phyloP scores from a whole-genome alignment of 345 rosid genomes.

The Rhodamnia rubescens region DNA sequence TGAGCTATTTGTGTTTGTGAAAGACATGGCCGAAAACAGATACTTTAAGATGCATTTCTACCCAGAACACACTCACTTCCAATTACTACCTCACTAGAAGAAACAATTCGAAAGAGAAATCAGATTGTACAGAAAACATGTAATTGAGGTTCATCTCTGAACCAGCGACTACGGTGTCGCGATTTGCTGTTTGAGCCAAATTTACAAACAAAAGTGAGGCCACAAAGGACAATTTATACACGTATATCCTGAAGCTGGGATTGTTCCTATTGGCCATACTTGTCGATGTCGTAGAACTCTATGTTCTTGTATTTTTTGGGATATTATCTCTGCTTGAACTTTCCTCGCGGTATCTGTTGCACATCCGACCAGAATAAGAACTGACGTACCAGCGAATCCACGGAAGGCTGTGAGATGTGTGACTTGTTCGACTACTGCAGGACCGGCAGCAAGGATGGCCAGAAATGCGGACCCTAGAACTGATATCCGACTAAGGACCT shows the following conservation, averaged over 20 bases:
- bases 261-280: constrained; percentile 11
- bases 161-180: background rate
- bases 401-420: constrained; percentile 95
- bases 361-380: constrained; percentile 98
- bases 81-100: background rate
- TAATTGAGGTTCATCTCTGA: background rate
- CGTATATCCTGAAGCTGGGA: background rate
- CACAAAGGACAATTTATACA: background rate
- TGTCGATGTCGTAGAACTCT: constrained; percentile 75
- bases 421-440: constrained; percentile 73
- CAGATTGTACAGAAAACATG: background rate
- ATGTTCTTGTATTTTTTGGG: constrained; percentile 95
- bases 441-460: constrained; percentile 97
- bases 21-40: background rate
- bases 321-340: constrained; percentile 91
- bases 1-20: background rate
- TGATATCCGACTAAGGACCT: constrained; percentile 96
- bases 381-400: constrained; percentile 97
- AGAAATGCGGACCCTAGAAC: constrained; percentile 82
- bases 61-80: background rate
- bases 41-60: background rate
- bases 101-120: background rate
- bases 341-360: constrained; percentile 96
- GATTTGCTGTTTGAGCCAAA: background rate
- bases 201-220: background rate